A percentile compares a stretch with the other conserved stretches of the same genome.
Conservation (phyloP, 164 flowering plant genomes). For the Aristolochia fimbriata region DNA sequence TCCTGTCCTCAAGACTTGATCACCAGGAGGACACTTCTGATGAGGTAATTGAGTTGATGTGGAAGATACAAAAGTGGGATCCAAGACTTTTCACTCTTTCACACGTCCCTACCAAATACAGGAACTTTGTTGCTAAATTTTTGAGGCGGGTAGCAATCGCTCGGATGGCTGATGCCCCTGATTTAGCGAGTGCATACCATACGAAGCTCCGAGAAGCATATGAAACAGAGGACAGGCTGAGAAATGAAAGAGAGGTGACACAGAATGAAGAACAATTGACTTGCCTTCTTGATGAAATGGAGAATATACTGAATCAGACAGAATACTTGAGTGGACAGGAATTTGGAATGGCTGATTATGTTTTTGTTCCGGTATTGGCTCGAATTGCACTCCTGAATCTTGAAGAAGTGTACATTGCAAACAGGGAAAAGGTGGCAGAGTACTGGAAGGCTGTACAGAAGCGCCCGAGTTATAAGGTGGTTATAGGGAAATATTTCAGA, state of each 20-base stretch:
- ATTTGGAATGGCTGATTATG: constrained; percentile 72
- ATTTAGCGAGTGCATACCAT: constrained; percentile 75
- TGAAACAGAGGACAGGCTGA: constrained; percentile 65
- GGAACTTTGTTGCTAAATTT: constrained; percentile 53
- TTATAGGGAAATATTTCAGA: constrained; percentile 64
- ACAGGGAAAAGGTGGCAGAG: constrained; percentile 48
- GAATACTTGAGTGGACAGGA: constrained; percentile 60
- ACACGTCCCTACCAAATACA: constrained; percentile 58
- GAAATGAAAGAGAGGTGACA: constrained; percentile 30
- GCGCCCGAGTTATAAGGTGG: constrained; percentile 69
- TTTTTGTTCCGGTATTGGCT: constrained; percentile 67
- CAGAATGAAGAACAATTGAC: constrained; percentile 48
- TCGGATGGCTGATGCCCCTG: constrained; percentile 82
- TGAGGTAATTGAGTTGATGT: constrained; percentile 71
- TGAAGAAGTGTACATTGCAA: constrained; percentile 50
- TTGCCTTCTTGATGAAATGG: constrained; percentile 69
- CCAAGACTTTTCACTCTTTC: constrained; percentile 70
- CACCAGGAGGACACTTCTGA: constrained; percentile 16
- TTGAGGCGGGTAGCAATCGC: constrained; percentile 70
- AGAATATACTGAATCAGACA: constrained; percentile 44
- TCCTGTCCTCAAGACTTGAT: constrained; percentile 41
- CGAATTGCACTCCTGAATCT: constrained; percentile 54
- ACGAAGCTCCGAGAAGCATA: constrained; percentile 62
- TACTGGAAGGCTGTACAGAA: constrained; percentile 58
- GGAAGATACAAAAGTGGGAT: constrained; percentile 81